A percentile compares a stretch with the other conserved stretches of the same genome.
phyloP scores from a whole-genome alignment of 2,329 filamentous ascomycete genomes.

The Didymella sp. region DNA sequence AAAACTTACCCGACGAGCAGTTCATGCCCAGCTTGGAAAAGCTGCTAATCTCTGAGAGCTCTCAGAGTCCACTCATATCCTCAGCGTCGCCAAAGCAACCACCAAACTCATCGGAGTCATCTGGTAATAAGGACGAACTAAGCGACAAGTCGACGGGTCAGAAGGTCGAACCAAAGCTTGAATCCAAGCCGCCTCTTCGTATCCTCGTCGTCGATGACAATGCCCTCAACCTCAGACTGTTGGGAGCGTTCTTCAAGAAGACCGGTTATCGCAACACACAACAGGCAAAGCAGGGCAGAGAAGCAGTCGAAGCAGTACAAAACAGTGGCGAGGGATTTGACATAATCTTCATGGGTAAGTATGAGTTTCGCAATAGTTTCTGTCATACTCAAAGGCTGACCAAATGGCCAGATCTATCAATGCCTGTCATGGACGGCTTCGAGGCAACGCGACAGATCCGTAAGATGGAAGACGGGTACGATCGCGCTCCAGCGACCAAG shows the following conservation, averaged over 20 bases:
- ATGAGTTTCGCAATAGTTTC: not conserved
- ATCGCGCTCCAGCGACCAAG: not conserved
- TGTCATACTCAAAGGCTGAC: not conserved
- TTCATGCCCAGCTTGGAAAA: slow-evolving; percentile 2
- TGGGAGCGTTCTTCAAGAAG: slow-evolving; percentile 33
- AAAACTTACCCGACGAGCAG: not conserved
- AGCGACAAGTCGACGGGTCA: not conserved
- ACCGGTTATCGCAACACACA: slow-evolving; percentile 2
- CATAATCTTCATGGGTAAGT: slow-evolving; percentile 35
- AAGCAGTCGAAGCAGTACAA: slow-evolving; percentile 29
- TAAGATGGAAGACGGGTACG: slow-evolving; percentile 21
- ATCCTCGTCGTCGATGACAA: slow-evolving; percentile 49
- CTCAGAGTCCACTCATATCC: not conserved
- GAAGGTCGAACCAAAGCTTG: not conserved
- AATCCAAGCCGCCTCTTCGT: not conserved
- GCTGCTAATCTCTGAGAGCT: not conserved
- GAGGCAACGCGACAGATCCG: slow-evolving; percentile 34
- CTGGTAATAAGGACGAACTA: not conserved
- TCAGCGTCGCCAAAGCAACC: not conserved
- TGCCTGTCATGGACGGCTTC: slow-evolving; percentile 43
- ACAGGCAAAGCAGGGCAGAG: slow-evolving; percentile 20
- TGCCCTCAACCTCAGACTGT: slow-evolving; percentile 41
- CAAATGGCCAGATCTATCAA: slow-evolving; percentile 27
- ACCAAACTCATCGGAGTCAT: not conserved
- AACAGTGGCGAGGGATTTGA: slow-evolving; percentile 26